Base-by-base conservation (phyloP, 371 early-diverging fungal genomes). In the Saksenaea oblongispora region DNA sequence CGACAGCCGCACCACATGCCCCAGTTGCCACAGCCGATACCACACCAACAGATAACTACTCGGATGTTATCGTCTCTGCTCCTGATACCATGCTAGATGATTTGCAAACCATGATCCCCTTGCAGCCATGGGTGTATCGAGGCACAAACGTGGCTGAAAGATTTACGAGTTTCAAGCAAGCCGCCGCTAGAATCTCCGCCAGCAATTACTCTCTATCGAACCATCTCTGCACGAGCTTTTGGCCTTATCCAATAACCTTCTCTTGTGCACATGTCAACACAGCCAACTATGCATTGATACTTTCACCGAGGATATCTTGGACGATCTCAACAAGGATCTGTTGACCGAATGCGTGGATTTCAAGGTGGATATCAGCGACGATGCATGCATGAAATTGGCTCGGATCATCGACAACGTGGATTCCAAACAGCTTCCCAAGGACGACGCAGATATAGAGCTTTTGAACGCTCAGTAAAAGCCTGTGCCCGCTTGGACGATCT, bases 181-280 rank as follows among this genome's bases (percentile, higher is more conserved):
- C 36, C 2, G 56, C 31, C 34, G 56, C 31, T 0, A 5, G 34
- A 56, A 56, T 56, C n/a, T 4, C 31, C 2, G 31, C 31, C 56
- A 56, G 31, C 56, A 35, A 17, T 64, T 64, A 35, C 58, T 64
- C 53, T 47, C 47, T 51, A 58, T 64, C 58, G 64, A 64, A 39
- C 18, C 64, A 58, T 64, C 58, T 37, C 24, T 64, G 17, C 58
- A 58, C 59, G 58, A 64, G 31, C 57, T 53, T 37, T 27, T 58
- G 36, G 54, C 64, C 53, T 53, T 54, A 35, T 64, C 41, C 34
- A 47, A 64, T 51, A 64, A 58, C 42, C 36, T 63, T 39, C 51
- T 56, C 34, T 37, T 63, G 51, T 54, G 58, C 41, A 39, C 59
- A 34, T 53, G 64, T 51, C 59, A 64, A 51, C 58, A 64, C 64